Base-by-base conservation (phyloP, 2,329 filamentous ascomycete genomes). In the Xylaria sp. region DNA sequence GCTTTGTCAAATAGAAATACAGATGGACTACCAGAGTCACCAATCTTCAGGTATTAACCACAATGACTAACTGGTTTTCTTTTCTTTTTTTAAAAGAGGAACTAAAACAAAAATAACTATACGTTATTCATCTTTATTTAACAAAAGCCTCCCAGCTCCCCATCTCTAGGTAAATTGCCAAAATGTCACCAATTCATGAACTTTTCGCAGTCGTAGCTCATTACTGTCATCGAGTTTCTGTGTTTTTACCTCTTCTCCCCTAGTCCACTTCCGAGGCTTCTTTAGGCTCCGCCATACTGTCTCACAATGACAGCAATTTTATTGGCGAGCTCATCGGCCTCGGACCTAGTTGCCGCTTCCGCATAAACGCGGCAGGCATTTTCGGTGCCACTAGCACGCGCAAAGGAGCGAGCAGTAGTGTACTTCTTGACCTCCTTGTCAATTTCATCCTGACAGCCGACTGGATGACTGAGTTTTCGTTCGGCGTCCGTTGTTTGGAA, bases 281-380 rank as follows among this genome's bases (percentile, higher is more conserved):
- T 37, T 70, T 29, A 73, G 59, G 44, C n/a, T 35, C 75, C 76
- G 69, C 84, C 84, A 74, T 83, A 87, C 74, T 90, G 87, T 80
- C 90, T 88, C 67, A 96, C 91, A 70, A 94, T 88, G 72, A 89
- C 86, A 18, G 91, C 90, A 57, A 98, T 93, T 79, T 93, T 93
- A 75, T 90, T 90, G 66, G 94, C 93, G 71, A 98, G 86, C 80
- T 97, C 94, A 76, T 98, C 94, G 0, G 94, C 94, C 81, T 98
- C 95, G 18, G 90, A 92, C 71, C 92, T 90, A 55, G 93, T 96
- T 44, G 92, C 93, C 3, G 96, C 96, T 82, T 99, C 96, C 8
- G 95, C 95, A 78, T 99, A 99, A 23, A 99, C 94, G 71, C 96
- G 89, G 75, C 97, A 94, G 2, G 94, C 95, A 80, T 99, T 97